Base-by-base conservation (phyloP, 2,329 filamentous ascomycete genomes). In the Penicillium sclerotigenum region DNA sequence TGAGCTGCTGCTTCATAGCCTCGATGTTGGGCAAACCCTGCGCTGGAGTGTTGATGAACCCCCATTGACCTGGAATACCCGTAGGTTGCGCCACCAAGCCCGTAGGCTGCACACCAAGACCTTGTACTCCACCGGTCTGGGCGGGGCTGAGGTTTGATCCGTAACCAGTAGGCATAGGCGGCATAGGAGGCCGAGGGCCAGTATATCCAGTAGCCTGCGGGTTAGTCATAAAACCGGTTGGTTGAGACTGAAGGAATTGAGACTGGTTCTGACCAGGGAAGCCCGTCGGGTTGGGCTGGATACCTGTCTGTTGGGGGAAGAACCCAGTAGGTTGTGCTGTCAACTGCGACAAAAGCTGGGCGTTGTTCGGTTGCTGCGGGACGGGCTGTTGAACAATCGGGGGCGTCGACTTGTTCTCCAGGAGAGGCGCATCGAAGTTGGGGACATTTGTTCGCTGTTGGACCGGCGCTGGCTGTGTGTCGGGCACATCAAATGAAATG, bases 1-100 rank as follows among this genome's bases (percentile, higher is more conserved):
- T 97, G 86, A 99, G 94, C 59, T 91, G 89, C 55, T 91, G 88
- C 68, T 96, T 91, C 48, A 99, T 78, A 22, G 90, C 89, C 70
- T 97, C 91, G 49, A 99, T 95, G 66, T 97, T 97, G 1, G 94
- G 94, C 60, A 99, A 77, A 1, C 93, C 94, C 38, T 86, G 88
- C 5, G 92, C 84, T 2, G 94, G 94, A 2, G 91, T 89, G 73
- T 99, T 99, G 31, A 97, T 94, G 52, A 97, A 84, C n/a, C 94
- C 94, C 94, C 94, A 99, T 71, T 97, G 94, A 14, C 94, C 94
- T 6, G 94, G 93, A 34, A 85, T 80, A 11, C 94, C 94, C 3
- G 94, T 99, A 5, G 94, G 94, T 71, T 99, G 94, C n/a, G 91
- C 87, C 66, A 95, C 93, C 60, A 99, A 74, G 2, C 83, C 81